Evolutionary conservation across 2,329 filamentous ascomycete species (phyloP).

Genomic region (Ophiocordyceps sinensis): DNA sequence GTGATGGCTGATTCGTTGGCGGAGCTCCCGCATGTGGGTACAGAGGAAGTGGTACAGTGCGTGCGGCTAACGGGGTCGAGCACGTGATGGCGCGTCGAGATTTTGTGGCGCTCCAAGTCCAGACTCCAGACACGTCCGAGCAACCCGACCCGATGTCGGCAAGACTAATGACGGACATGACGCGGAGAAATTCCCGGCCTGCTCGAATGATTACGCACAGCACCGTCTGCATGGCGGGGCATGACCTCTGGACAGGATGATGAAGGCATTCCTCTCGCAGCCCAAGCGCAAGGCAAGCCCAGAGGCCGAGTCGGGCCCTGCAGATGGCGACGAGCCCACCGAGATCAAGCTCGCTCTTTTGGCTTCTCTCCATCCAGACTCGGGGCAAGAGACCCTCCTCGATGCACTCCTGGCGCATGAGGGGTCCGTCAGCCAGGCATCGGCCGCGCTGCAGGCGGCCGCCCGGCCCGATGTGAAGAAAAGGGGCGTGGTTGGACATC

Average conservation of each 20-base stretch:
- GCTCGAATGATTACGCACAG: too few species aligned
- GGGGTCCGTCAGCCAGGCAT: constrained; percentile 57
- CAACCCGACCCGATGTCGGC: too few species aligned
- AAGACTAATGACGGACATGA: too few species aligned
- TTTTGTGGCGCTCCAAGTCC: not conserved
- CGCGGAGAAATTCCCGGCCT: too few species aligned
- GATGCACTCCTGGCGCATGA: constrained; percentile 67
- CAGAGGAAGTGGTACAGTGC: not conserved
- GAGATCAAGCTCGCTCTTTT: constrained; percentile 81
- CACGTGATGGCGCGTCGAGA: constrained; percentile 13
- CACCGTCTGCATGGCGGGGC: too few species aligned
- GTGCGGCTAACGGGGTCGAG: constrained; percentile 5
- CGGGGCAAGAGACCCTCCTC: constrained; percentile 53
- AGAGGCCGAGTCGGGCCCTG: constrained; percentile 11
- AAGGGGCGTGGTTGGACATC: constrained; percentile 31
- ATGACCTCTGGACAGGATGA: constrained; percentile 12
- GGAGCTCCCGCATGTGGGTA: not conserved
- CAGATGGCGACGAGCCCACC: constrained; percentile 57
- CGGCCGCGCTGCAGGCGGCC: constrained; percentile 32
- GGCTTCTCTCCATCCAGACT: constrained; percentile 55
- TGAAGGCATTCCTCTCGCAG: constrained; percentile 43
- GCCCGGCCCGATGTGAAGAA: constrained; percentile 16
- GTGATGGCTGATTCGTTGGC: too few species aligned
- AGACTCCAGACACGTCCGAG: too few species aligned
- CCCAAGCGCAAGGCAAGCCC: constrained; percentile 32